Evolutionary conservation across 495 filamentous ascomycete species (phyloP).

Genomic region (Aspergillus sclerotiicarbonarius): DNA sequence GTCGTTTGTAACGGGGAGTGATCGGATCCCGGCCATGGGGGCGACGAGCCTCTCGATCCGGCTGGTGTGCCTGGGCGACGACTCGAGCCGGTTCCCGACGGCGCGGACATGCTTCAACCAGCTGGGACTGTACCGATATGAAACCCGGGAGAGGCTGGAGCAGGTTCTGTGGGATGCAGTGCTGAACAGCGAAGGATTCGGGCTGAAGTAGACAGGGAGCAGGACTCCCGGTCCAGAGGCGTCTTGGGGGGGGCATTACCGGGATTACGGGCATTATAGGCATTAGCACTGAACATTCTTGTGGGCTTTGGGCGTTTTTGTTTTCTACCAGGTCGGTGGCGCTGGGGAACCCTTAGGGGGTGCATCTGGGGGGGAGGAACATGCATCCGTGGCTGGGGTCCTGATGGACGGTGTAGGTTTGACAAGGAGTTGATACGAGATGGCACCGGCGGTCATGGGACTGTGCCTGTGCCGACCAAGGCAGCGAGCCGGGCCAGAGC

Average conservation of each 20-base stretch:
- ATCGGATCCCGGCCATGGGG: conserved; percentile 89
- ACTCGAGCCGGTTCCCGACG: conserved; percentile 72
- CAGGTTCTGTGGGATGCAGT: conserved; percentile 81
- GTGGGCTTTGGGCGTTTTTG: no score
- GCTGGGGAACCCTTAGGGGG: no score
- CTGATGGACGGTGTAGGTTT: no score
- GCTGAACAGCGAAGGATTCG: conserved; percentile 89
- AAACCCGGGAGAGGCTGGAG: conserved; percentile 62
- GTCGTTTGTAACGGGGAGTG: conserved; percentile 89
- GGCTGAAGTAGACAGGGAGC: conserved; percentile 62
- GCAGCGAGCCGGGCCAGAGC: no score
- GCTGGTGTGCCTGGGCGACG: conserved; percentile 71
- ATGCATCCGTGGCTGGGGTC: no score
- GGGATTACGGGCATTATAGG: background rate
- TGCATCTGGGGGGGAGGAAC: no score
- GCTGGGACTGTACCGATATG: conserved; percentile 73
- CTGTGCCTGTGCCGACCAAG: no score
- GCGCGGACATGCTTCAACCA: conserved; percentile 93
- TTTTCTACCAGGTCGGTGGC: no score
- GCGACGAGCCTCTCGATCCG: conserved; percentile 77
- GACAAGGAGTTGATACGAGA: no score
- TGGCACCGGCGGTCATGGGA: no score
- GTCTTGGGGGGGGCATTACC: background rate
- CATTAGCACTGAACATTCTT: no score
- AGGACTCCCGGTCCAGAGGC: conserved; percentile 3